phyloP scores from a whole-genome alignment of 2,329 filamentous ascomycete genomes.

The Zalaria sp. region DNA sequence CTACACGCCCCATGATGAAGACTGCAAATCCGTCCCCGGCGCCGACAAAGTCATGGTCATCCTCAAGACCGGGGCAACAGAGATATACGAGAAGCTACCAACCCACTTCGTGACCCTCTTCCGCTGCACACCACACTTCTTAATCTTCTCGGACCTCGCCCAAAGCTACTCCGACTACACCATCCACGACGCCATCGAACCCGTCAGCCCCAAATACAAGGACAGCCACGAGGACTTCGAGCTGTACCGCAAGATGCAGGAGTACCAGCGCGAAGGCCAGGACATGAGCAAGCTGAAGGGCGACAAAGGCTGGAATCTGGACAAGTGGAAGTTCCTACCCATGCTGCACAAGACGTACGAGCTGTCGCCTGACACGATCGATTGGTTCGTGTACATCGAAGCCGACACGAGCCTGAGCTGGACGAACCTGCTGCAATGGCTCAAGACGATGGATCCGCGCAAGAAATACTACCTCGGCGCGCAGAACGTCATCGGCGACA shows the following conservation, averaged over 20 bases:
- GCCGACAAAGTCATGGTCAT: constrained; percentile 40
- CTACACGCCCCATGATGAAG: not conserved
- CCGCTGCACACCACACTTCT: constrained; percentile 28
- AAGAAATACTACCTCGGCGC: constrained; percentile 36
- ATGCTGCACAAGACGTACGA: constrained; percentile 39
- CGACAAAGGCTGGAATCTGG: constrained; percentile 35
- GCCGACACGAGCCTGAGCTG: constrained; percentile 38
- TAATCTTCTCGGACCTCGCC: constrained; percentile 39
- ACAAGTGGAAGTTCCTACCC: constrained; percentile 45
- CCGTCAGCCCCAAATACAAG: constrained; percentile 13
- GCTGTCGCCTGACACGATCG: constrained; percentile 23
- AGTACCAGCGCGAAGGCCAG: constrained; percentile 16
- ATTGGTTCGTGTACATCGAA: constrained; percentile 44
- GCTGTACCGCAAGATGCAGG: constrained; percentile 16
- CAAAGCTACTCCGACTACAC: constrained; percentile 29
- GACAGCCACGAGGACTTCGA: constrained; percentile 19
- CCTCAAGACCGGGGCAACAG: constrained; percentile 45
- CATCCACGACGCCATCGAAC: constrained; percentile 15
- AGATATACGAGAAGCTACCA: constrained; percentile 41
- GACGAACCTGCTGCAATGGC: constrained; percentile 33
- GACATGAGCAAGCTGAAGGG: constrained; percentile 17
- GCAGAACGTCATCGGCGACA: constrained; percentile 12
- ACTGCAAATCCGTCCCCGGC: constrained; percentile 13
- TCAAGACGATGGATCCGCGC: constrained; percentile 33
- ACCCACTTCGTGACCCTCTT: constrained; percentile 41